Percentiles rank a stretch among this genome's conserved stretches.
phyloP scores from a whole-genome alignment of 148 eudicot genomes.

The Camellia sinensis region DNA sequence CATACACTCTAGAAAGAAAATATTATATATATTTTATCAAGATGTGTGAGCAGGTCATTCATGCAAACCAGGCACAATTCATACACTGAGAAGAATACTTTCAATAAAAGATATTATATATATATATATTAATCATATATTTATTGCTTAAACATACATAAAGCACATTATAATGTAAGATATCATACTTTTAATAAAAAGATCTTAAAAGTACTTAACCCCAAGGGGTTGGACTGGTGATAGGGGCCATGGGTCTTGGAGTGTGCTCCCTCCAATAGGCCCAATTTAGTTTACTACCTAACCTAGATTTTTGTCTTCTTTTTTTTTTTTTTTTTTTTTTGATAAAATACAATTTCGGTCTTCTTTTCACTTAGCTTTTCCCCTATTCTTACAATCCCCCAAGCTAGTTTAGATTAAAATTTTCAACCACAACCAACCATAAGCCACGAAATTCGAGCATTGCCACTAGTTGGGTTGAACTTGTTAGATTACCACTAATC shows the following conservation, averaged over 20 bases:
- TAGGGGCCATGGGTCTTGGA: too few species aligned
- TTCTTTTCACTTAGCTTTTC: background rate
- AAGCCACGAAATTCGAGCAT: background rate
- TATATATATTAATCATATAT: too few species aligned
- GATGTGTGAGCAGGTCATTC: background rate
- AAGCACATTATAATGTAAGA: too few species aligned
- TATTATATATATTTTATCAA: too few species aligned
- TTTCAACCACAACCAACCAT: slow-evolving; percentile 2
- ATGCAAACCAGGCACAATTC: background rate
- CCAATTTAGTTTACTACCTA: background rate
- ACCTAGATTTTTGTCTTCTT: background rate
- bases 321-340: background rate
- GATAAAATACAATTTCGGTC: background rate
- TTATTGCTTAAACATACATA: too few species aligned
- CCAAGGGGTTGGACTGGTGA: too few species aligned
- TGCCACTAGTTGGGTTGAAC: background rate
- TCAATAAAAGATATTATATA: too few species aligned
- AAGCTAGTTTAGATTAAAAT: background rate
- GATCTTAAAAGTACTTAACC: too few species aligned
- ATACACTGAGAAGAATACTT: too few species aligned
- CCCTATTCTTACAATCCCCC: background rate
- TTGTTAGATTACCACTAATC: too few species aligned
- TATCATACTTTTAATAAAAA: too few species aligned
- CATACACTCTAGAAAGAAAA: background rate
- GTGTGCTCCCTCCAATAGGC: background rate